These are phyloP conservation scores for Hawksworthiomyces lignivorus DNA, from an alignment of 2,329 filamentous ascomycete genomes.

Conservation along the genomic window DNA sequence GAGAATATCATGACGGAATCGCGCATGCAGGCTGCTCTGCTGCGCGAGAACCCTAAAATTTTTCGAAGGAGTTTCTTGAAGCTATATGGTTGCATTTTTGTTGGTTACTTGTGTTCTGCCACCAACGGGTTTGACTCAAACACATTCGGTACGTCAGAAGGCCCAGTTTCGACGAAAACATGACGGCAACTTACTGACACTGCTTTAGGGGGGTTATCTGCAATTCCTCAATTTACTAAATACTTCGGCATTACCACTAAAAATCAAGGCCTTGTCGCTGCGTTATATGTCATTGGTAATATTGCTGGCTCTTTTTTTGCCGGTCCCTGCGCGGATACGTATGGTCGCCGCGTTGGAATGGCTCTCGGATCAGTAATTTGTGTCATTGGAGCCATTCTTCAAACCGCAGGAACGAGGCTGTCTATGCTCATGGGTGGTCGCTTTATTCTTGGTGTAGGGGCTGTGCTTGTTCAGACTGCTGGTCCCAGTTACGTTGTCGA, in stretches of 20 bases:
- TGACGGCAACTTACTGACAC: neutral
- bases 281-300: slow-evolving; percentile 5
- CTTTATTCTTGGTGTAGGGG: slow-evolving; percentile 6
- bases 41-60: slow-evolving; percentile 4
- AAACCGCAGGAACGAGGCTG: slow-evolving; percentile 1
- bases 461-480: slow-evolving; percentile 3
- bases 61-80: slow-evolving; percentile 5
- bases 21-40: slow-evolving; percentile 7
- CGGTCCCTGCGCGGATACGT: slow-evolving; percentile 3
- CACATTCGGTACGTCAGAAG: slow-evolving; percentile 1
- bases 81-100: slow-evolving; percentile 8
- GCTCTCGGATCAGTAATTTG: slow-evolving; percentile 2
- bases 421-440: slow-evolving; percentile 4
- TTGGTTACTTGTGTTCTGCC: slow-evolving; percentile 7
- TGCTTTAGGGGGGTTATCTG: slow-evolving; percentile 4
- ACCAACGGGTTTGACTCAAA: slow-evolving; percentile 8
- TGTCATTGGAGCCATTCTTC: slow-evolving; percentile 3
- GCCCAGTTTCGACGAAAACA: too few relatives aligned
- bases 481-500: slow-evolving; percentile 7
- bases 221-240: slow-evolving; percentile 4
- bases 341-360: slow-evolving; percentile 6
- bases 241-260: slow-evolving; percentile 7
- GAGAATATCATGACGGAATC: slow-evolving; percentile 5
- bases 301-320: slow-evolving; percentile 4
- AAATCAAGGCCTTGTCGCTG: slow-evolving; percentile 6